Percentiles rank a stretch among this genome's conserved stretches.
phyloP scores from a whole-genome alignment of 1,284 basidiomycete genomes.

The Gastroboletus turbinatus region DNA sequence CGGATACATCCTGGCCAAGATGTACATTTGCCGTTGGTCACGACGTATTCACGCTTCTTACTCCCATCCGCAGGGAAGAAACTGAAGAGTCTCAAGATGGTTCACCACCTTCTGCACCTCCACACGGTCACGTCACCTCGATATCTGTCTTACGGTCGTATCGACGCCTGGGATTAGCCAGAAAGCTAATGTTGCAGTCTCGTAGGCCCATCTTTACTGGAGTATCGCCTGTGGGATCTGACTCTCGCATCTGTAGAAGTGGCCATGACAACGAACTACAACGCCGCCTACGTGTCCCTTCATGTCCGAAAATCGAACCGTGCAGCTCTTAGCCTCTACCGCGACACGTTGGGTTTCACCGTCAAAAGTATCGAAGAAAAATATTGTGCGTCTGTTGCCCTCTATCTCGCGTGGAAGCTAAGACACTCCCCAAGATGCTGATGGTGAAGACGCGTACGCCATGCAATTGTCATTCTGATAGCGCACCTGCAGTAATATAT shows the following conservation, averaged over 20 bases:
- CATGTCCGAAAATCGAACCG: conserved; percentile 94
- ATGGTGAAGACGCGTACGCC: conserved; percentile 90
- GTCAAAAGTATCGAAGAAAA: conserved; percentile 85
- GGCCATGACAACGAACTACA: conserved; percentile 87
- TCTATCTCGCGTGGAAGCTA: conserved; percentile 6
- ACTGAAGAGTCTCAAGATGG: conserved; percentile 29
- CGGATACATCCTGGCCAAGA: conserved; percentile 97
- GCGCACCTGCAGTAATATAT: conserved; percentile 3
- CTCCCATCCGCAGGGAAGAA: conserved; percentile 44
- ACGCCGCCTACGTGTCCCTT: conserved; percentile 83
- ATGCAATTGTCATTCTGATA: conserved; percentile 69
- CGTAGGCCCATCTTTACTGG: conserved; percentile 53
- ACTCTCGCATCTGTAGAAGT: conserved; percentile 57
- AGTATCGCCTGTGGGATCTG: not conserved
- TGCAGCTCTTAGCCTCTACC: conserved; percentile 85
- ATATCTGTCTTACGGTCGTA: conserved; percentile 93
- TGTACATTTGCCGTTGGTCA: conserved; percentile 50
- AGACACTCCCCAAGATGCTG: conserved; percentile 62
- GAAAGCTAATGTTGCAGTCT: conserved; percentile 91
- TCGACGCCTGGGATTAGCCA: conserved; percentile 85
- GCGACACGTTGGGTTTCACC: conserved; percentile 87
- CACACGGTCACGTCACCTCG: conserved; percentile 92
- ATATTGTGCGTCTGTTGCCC: conserved; percentile 64
- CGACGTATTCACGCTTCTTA: conserved; percentile 6
- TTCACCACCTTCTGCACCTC: conserved; percentile 43